Evolutionary conservation across 208 protist genomes (phyloP).

Genomic region (Perkinsela sp.): DNA sequence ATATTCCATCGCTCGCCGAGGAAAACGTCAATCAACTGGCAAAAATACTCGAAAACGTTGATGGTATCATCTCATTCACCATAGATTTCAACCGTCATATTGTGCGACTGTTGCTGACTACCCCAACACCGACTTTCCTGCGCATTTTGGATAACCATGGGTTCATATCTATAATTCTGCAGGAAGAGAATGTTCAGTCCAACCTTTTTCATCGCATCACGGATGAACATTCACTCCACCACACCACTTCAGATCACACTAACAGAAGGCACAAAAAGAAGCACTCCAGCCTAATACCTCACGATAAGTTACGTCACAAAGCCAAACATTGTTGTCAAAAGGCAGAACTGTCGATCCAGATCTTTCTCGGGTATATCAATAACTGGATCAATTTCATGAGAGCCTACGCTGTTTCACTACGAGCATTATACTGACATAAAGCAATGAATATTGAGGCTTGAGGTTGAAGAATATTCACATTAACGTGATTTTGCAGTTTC

Average conservation of each 20-base stretch:
- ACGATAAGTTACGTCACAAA: no score
- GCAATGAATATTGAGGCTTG: no score
- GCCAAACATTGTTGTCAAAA: no score
- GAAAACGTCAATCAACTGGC: conserved; percentile 21
- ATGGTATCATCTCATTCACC: conserved; percentile 45
- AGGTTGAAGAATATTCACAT: no score
- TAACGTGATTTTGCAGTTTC: no score
- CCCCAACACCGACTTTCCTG: background rate
- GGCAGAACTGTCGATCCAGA: no score
- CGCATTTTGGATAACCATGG: background rate
- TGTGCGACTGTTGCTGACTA: background rate
- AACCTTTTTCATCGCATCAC: background rate
- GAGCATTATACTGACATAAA: no score
- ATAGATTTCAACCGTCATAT: conserved; percentile 9
- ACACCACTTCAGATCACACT: background rate
- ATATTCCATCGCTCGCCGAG: conserved; percentile 27
- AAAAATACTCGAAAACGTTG: conserved; percentile 32
- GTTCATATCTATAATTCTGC: background rate
- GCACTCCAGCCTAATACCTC: no score
- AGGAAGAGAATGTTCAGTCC: background rate
- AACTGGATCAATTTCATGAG: no score
- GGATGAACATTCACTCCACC: background rate
- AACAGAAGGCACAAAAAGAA: no score
- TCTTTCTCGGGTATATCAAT: no score
- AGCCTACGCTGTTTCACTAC: no score